These are phyloP conservation scores for Salix caprea DNA, from an alignment of 345 rosid genomes.

Conservation along the genomic window DNA sequence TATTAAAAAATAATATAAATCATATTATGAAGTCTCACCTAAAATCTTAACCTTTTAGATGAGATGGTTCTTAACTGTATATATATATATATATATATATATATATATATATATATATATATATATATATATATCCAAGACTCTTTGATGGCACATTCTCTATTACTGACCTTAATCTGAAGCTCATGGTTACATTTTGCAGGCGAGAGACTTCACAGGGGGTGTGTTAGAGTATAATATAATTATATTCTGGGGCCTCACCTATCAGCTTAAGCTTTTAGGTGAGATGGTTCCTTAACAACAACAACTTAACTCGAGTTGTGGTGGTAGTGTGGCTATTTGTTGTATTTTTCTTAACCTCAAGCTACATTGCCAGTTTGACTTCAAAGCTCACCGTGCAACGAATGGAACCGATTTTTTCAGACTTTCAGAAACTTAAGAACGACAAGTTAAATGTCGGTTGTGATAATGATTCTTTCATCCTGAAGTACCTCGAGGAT, in stretches of 20 bases:
- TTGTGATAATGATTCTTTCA: slow-evolving; percentile 47
- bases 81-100: background rate
- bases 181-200: background rate
- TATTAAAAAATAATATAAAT: too few species aligned
- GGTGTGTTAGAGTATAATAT: too few species aligned
- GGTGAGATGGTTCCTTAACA: too few species aligned
- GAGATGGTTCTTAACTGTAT: too few species aligned
- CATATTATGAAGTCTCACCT: accelerated
- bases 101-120: background rate
- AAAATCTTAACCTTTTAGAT: too few species aligned
- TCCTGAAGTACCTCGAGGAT: slow-evolving; percentile 27
- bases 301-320: slow-evolving; percentile 38
- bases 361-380: slow-evolving; percentile 59
- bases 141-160: background rate
- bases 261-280: too few species aligned
- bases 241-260: too few species aligned
- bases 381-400: slow-evolving; percentile 54
- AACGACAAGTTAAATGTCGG: slow-evolving; percentile 37
- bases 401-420: slow-evolving; percentile 28
- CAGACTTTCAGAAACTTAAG: slow-evolving; percentile 34
- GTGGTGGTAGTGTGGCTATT: slow-evolving; percentile 57
- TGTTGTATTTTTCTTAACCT: slow-evolving; percentile 46
- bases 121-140: background rate
- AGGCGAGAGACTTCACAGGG: slow-evolving; percentile 44
- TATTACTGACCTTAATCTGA: background rate